A percentile compares a stretch with the other conserved stretches of the same genome.
phyloP scores from a whole-genome alignment of 805 yeast species.

The Pichia kluyveri region DNA sequence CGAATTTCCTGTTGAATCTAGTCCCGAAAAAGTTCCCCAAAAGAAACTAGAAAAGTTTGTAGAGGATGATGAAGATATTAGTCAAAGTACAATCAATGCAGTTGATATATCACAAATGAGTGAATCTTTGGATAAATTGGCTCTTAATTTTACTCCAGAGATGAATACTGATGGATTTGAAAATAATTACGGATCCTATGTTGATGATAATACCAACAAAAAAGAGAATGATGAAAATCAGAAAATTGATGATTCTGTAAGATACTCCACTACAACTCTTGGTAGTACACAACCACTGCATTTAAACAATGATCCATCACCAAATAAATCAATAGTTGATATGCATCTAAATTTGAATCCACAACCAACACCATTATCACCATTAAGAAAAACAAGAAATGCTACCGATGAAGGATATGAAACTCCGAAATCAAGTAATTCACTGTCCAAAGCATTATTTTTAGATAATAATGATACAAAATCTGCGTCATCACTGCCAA shows the following conservation, averaged over 20 bases:
- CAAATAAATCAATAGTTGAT: background rate
- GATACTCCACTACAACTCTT: background rate
- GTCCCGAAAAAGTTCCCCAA: background rate
- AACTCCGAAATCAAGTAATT: background rate
- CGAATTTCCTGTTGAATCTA: slow-evolving; percentile 19
- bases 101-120: background rate
- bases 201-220: background rate
- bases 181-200: slow-evolving; percentile 5
- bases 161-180: background rate
- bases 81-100: background rate
- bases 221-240: background rate
- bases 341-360: background rate
- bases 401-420: background rate
- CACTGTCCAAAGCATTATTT: background rate
- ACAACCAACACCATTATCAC: background rate
- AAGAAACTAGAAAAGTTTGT: background rate
- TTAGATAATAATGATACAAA: background rate
- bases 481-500: background rate
- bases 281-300: background rate
- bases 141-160: background rate
- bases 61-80: background rate
- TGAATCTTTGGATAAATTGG: slow-evolving; percentile 5
- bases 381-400: background rate
- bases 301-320: background rate
- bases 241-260: background rate